Percentiles rank a stretch among this genome's conserved stretches.
These are phyloP conservation scores for Pharus latifolius DNA, from an alignment of 176 grass and related monocot genomes.

Conservation along the genomic window DNA sequence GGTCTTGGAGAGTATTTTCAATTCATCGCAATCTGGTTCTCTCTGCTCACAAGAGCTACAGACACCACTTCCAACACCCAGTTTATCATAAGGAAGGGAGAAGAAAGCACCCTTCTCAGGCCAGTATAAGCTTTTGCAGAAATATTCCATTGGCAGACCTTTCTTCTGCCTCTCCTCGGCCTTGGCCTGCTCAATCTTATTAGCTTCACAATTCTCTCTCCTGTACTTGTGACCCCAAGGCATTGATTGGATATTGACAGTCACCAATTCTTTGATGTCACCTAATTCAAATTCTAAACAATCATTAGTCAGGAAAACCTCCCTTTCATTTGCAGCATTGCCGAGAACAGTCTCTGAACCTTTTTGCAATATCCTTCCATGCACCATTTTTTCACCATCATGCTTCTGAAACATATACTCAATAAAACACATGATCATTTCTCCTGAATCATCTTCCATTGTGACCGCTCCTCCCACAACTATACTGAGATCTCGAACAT, in stretches of 20 bases:
- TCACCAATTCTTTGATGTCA: conserved; percentile 61
- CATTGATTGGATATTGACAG: conserved; percentile 61
- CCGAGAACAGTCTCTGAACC: conserved; percentile 78
- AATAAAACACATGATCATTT: conserved; percentile 57
- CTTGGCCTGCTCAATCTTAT: conserved; percentile 54
- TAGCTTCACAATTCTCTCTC: conserved; percentile 67
- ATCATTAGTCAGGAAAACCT: conserved; percentile 79
- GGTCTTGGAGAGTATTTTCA: conserved; percentile 49
- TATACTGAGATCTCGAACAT: conserved; percentile 50
- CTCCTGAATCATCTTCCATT: conserved; percentile 68
- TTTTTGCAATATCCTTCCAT: conserved; percentile 68
- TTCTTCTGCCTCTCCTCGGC: conserved; percentile 87
- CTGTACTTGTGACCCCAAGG: conserved; percentile 86
- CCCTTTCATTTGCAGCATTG: conserved; percentile 95
- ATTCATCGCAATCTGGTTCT: conserved; percentile 44
- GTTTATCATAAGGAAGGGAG: conserved; percentile 49
- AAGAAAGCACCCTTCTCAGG: conserved; percentile 91
- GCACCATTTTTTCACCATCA: conserved; percentile 66
- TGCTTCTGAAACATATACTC: conserved; percentile 88
- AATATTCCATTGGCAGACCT: conserved; percentile 66
- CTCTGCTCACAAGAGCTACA: conserved; percentile 70
- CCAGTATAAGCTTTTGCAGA: conserved; percentile 84
- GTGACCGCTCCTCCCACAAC: conserved; percentile 35
- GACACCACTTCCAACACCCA: conserved; percentile 74
- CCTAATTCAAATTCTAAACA: conserved; percentile 86